Conservation (phyloP, 2,329 filamentous ascomycete species). For the Lachnellula subtilissima region DNA sequence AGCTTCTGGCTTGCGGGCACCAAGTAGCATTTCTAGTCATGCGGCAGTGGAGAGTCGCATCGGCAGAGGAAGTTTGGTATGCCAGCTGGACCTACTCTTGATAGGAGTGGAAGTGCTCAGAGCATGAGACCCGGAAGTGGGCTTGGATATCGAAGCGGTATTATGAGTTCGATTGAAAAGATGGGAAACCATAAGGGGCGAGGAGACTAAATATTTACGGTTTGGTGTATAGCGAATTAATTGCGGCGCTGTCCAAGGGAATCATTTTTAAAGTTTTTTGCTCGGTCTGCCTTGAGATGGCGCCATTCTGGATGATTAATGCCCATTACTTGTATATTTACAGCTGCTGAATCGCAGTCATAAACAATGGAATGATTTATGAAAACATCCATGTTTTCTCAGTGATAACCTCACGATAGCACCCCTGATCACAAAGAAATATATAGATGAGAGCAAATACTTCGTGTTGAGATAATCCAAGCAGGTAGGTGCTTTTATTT, state of each 20-base stretch:
- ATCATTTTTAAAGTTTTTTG: not conserved
- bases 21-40: constrained; percentile 40
- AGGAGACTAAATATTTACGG: constrained; percentile 14
- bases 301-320: not conserved
- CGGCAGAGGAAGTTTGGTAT: constrained; percentile 30
- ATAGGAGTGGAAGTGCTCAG: constrained; percentile 37
- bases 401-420: no score
- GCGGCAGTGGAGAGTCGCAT: constrained; percentile 44
- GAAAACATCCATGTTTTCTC: no score
- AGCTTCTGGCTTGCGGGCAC: constrained; percentile 57
- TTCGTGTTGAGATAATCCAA: no score
- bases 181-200: constrained; percentile 61
- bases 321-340: not conserved
- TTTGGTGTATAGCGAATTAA: not conserved
- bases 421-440: no score
- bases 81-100: constrained; percentile 16
- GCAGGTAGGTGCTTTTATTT: no score
- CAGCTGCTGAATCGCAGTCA: no score
- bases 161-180: constrained; percentile 81
- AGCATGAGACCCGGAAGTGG: constrained; percentile 27
- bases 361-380: no score
- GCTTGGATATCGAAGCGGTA: constrained; percentile 55
- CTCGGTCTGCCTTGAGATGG: not conserved
- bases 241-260: not conserved
- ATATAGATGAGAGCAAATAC: no score